Evolutionary conservation across 306 rosid species (phyloP), one percentile per base, ranked within the genome.

Genomic region (Casuarina cunninghamiana): DNA sequence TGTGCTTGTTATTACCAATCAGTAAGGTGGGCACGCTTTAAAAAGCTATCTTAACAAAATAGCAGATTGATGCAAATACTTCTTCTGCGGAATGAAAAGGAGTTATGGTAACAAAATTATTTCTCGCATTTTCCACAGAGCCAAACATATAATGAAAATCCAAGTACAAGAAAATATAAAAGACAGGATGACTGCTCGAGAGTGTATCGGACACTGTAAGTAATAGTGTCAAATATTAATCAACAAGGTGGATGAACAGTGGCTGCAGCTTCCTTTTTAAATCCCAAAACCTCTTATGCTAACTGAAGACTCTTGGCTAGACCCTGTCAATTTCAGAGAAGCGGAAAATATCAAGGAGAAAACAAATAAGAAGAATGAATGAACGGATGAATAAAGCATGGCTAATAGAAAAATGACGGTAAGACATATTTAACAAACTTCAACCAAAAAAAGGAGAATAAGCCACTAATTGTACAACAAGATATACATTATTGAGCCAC

Each of bases 271-370:
- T 21, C 44, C 37, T 45, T 41, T 41, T 42, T 66, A 66, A 42
- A 66, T 39, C 46, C 75, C 57, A 62, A 68, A 72, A 65, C 67
- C 65, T 46, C 63, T 67, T 67, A 43, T n/a, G 72, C 78, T 48
- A 42, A 39, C 63, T 42, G 21, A 50, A 39, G 57, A 46, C 63
- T 75, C 63, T 76, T 35, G 37, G 13, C 62, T 78, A 74, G 48
- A 50, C 53, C 84, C 84, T 83, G 81, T 60, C 46, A 57, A 4
- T 66, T 66, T n/a, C 26, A n/a, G 71, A 41, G 2, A 66, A 55
- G 11, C 8, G 69, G 12, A 37, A n/a, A 60, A 53, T 15, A 75
- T 10, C 41, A 71, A 0, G 26, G 21, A 5, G 44, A n/a, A 45
- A 51, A 53, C 51, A 19, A 61, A 41, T 4, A 32, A 26, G 5